Base-by-base conservation (phyloP, 148 eudicot genomes). In the Diospyros lotus region DNA sequence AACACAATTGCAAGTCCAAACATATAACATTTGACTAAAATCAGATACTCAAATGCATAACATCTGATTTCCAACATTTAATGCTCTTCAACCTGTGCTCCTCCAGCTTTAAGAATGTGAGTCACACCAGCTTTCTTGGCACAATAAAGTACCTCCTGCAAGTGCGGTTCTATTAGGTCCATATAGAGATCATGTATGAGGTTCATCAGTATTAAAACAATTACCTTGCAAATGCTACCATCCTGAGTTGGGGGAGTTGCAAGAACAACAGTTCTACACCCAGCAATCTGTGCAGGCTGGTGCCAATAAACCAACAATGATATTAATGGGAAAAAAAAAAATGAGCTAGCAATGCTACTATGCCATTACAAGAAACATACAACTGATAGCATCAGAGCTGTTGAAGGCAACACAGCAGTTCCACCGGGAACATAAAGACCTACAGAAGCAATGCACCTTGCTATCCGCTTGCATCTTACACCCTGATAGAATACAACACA, bases 391-490 rank as follows among this genome's bases (percentile, higher is more conserved):
- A 92, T 92, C 76, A 92, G 83, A 80, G 95, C 93, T 5, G 97
- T 92, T 52, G 97, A 92, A 69, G 97, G 97, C 81, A 90, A 83
- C 56, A 92, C 95, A 65, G 97, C 97, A 88, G 97, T 90, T 56
- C 95, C 95, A 72, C 95, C 97, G 9, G 97, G 95, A 81, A 93
- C 97, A 80, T 93, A 93, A 59, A 93, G 93, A 70, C 97, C 97
- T 59, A 93, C 97, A 78, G 93, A 79, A 65, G 87, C 81, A 77
- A 93, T 90, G 78, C 91, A 73, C 81, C 95, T 85, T 56, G 95
- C 91, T 55, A 93, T 90, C 74, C 97, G 86, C 82, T 90, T 90
- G 86, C 97, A 93, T 78, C 86, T 83, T 68, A 93, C 95, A 87
- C 97, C 97, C 97, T 93, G 80, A 74, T 73, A 78, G 81, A 72